phyloP scores from a whole-genome alignment of 73 alveolate genomes.

The Symbiodinium natans region DNA sequence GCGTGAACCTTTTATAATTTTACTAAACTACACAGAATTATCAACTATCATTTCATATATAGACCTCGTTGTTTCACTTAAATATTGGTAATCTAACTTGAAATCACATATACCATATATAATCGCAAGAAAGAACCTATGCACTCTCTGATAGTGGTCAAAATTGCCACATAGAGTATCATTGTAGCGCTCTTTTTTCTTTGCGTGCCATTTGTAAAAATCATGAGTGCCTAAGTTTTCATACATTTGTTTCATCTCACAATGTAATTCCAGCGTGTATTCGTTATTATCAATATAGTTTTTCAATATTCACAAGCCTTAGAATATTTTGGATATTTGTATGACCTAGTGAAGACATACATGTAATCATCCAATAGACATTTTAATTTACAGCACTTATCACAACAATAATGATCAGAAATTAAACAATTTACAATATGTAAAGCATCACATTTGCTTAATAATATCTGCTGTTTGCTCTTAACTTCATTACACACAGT shows the following conservation, averaged over 20 bases:
- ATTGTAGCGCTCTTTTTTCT: neutral
- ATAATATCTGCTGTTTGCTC: neutral
- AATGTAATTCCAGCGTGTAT: neutral
- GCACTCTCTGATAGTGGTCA: neutral
- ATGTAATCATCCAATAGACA: neutral
- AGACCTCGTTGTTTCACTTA: neutral
- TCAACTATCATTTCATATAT: neutral
- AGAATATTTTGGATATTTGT: neutral
- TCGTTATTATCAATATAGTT: neutral
- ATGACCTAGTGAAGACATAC: neutral
- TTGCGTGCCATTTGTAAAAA: neutral
- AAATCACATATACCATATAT: neutral
- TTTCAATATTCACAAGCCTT: neutral
- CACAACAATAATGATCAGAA: neutral
- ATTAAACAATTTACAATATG: no score
- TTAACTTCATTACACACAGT: neutral
- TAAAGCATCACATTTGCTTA: neutral
- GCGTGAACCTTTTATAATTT: neutral
- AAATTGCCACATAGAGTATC: neutral
- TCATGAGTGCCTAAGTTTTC: neutral
- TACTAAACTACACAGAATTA: neutral
- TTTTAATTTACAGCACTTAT: neutral
- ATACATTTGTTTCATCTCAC: neutral
- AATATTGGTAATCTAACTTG: neutral
- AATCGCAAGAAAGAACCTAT: neutral